phyloP scores from a whole-genome alignment of 495 filamentous ascomycete genomes.

The Clohesyomyces aquaticus region DNA sequence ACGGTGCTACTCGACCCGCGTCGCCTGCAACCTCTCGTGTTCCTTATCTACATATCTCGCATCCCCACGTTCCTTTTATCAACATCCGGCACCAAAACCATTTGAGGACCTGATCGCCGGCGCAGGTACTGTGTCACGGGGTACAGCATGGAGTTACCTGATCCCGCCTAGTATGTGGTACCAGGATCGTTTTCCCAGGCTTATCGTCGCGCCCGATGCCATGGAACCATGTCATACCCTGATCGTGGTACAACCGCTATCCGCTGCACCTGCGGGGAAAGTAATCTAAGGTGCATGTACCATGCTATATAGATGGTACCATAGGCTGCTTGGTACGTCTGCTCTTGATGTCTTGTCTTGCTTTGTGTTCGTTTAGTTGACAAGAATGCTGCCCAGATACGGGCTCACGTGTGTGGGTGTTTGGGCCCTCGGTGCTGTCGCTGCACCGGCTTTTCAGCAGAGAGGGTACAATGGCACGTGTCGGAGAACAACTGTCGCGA shows the following conservation, averaged over 20 bases:
- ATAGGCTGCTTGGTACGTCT: slow-evolving; percentile 3
- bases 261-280: slow-evolving; percentile 12
- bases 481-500: slow-evolving; percentile 33
- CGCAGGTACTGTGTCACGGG: not conserved
- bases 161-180: slow-evolving; percentile 24
- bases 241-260: slow-evolving; percentile 1
- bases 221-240: not conserved
- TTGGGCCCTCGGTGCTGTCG: slow-evolving; percentile 7
- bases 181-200: slow-evolving; percentile 13
- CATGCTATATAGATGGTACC: slow-evolving; percentile 18
- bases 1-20: too few species aligned
- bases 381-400: slow-evolving; percentile 15
- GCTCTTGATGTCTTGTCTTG: slow-evolving; percentile 7
- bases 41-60: too few species aligned
- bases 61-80: too few species aligned
- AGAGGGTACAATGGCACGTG: slow-evolving; percentile 32
- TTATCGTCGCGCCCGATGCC: slow-evolving; percentile 20
- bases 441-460: slow-evolving; percentile 21
- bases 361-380: not conserved
- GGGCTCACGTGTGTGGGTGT: slow-evolving; percentile 2
- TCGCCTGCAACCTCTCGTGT: too few species aligned
- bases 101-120: slow-evolving; percentile 2
- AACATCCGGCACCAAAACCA: too few species aligned
- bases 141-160: slow-evolving; percentile 22
- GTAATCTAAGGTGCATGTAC: too few species aligned